Base-by-base conservation (phyloP, 2,329 filamentous ascomycete species). In the Xylaria sp. region DNA sequence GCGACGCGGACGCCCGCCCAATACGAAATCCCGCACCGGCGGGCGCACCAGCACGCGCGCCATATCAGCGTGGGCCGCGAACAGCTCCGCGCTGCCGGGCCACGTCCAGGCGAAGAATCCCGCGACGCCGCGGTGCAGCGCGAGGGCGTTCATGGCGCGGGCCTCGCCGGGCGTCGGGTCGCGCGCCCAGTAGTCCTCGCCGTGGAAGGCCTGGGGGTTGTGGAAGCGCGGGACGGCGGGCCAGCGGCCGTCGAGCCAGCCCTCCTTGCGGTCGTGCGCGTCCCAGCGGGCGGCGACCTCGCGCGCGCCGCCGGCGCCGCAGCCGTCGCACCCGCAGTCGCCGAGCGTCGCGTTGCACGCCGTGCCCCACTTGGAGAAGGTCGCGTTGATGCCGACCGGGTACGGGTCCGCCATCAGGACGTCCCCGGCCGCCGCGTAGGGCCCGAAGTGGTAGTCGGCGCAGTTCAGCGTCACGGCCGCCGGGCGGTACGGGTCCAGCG, bases 241-340 rank as follows among this genome's bases (percentile, higher is more conserved):
- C 5, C 74, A 77, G 6, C 69, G 63, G 1, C 74, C 74, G 1
- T 74, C 74, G 1, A 78, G 66, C 71, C 73, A 76, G 1, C 39
- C 9, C 55, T 78, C 76, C 60, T 78, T 74, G 11, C 37, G 54
- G 0, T 60, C 48, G 19, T 78, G 58, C 44, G 70, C 69, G 48
- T 78, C 74, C 37, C 79, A 63, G 0, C 78, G 70, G 11, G 54
- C 43, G 1, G 72, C 37, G 0, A 86, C 78, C 62, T 87, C 84
- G 18, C 74, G 71, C 17, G 85, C 72, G n/a, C 65, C 66, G 47
- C 80, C 81, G 2, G 67, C 58, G 2, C 20, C 60, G 66, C 84
- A 87, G 67, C 82, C 78, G 64, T 87, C 84, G 67, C 85, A 87
- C 7, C 84, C 84, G 69, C 83, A 86, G 70, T 82, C 80, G 57